A percentile compares a stretch with the other conserved stretches of the same genome.
These are phyloP conservation scores for Pulveroboletus ravenelii DNA, from an alignment of 768 basidiomycete genomes.

Conservation along the genomic window DNA sequence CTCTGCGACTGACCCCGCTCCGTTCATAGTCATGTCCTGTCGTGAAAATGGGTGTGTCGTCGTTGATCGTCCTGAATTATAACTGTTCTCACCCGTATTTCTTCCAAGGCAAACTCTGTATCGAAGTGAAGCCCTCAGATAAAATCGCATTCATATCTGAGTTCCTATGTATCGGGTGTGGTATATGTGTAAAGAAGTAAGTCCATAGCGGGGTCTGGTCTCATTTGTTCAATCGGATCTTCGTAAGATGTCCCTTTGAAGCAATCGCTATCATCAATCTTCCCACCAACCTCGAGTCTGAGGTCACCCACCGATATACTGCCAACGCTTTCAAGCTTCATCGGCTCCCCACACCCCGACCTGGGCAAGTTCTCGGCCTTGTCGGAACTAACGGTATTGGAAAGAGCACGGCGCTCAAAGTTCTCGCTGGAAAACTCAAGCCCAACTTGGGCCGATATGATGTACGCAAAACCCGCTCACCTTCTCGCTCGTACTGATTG, in stretches of 20 bases:
- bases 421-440: conserved; percentile 94
- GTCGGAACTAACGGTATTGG: conserved; percentile 99
- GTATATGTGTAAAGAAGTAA: conserved; percentile 99
- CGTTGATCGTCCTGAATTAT: background rate
- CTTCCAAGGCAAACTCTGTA: conserved; percentile 84
- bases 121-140: conserved; percentile 92
- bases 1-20: conserved; percentile 8
- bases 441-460: conserved; percentile 97
- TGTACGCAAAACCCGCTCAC: conserved; percentile 40
- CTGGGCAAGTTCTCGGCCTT: conserved; percentile 97
- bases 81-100: background rate
- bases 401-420: conserved; percentile 96
- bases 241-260: conserved; percentile 90
- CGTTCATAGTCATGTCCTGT: conserved; percentile 82
- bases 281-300: conserved; percentile 91
- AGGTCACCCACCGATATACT: conserved; percentile 97
- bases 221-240: background rate
- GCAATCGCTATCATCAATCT: conserved; percentile 99
- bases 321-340: conserved; percentile 99
- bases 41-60: conserved; percentile 83
- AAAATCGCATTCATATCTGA: conserved; percentile 99
- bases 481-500: background rate
- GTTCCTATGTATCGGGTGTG: conserved; percentile 97
- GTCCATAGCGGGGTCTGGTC: conserved; percentile 24
- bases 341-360: conserved; percentile 92